phyloP scores from a whole-genome alignment of 2,329 filamentous ascomycete genomes.

The Cladosporium sp. region DNA sequence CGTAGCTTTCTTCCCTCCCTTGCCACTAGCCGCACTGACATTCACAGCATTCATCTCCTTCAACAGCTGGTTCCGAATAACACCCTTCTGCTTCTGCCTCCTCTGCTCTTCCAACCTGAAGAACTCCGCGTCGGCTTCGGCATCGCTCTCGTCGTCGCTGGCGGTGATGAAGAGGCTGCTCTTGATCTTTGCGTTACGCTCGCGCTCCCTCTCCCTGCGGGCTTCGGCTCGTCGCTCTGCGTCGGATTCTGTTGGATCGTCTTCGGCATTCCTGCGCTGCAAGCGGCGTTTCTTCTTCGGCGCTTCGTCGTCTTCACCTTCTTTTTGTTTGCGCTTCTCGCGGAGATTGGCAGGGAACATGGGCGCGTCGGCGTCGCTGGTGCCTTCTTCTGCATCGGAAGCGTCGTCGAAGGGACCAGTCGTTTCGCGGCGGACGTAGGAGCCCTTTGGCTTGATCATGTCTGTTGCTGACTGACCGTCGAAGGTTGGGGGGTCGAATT shows the following conservation, averaged over 20 bases:
- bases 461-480: slow-evolving; percentile 70
- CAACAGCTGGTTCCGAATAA: slow-evolving; percentile 47
- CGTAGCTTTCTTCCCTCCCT: slow-evolving; percentile 22
- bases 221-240: slow-evolving; percentile 57
- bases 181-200: slow-evolving; percentile 76
- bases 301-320: slow-evolving; percentile 41
- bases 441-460: slow-evolving; percentile 67
- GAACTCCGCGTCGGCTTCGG: slow-evolving; percentile 68
- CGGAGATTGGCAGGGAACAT: slow-evolving; percentile 30
- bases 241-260: slow-evolving; percentile 49
- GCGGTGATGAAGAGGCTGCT: slow-evolving; percentile 75
- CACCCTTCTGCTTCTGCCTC: slow-evolving; percentile 52
- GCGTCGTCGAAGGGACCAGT: slow-evolving; percentile 61
- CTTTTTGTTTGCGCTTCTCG: slow-evolving; percentile 20
- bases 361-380: slow-evolving; percentile 21
- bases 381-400: slow-evolving; percentile 49
- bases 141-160: slow-evolving; percentile 86
- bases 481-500: slow-evolving; percentile 73
- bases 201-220: slow-evolving; percentile 64
- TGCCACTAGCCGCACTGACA: slow-evolving; percentile 24
- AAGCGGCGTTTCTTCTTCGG: slow-evolving; percentile 60
- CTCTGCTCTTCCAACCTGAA: slow-evolving; percentile 70
- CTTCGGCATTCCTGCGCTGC: slow-evolving; percentile 44
- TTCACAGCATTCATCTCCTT: slow-evolving; percentile 28
- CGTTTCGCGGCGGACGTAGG: slow-evolving; percentile 45